Evolutionary conservation across 2,329 filamentous ascomycete genomes (phyloP), one percentile per base, ranked within the genome.

Genomic region (Ceratocystis cubensis): DNA sequence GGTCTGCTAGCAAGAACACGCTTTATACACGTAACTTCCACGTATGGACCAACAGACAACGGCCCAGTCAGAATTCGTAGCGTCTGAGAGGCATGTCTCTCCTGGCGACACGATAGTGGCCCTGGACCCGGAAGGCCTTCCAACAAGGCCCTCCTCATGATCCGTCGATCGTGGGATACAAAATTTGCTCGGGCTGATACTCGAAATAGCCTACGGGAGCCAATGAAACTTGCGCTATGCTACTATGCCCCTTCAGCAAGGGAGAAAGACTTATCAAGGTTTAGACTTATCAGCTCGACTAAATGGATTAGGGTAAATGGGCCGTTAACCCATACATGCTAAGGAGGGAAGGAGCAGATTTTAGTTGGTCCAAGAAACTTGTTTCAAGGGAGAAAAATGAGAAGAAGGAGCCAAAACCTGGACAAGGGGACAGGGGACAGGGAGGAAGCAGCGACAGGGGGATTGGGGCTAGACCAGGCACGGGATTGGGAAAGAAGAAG

Each of bases 301-400:
- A 50, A 25, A 13, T 50, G 48, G 3, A 41, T 41, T 41, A 41
- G 37, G 53, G 53, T 30, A 28, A 28, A n/a, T 33, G 5, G 25
- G 53, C 28, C 53, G 53, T n/a, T 30, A n/a, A 57, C 53, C 28
- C 41, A 63, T 28, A 48, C 20, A 63, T 15, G 41, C 17, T 5
- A 63, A 30, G 22, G 17, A 30, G 44, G 28, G n/a, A 63, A 48
- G 20, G 41, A 48, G 53, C 44, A 13, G 44, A 30, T 25, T 41
- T 57, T 57, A 33, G 53, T 28, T 57, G 53, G 53, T 5, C 53
- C n/a, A n/a, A 25, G 53, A 57, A 57, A 57, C 53, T 57, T 57
- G 53, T 57, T 57, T 57, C 53, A 57, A 57, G 53, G 22, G 53
- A 57, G 53, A n/a, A 57, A 17, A 33, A 28, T 30, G 30, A 48